phyloP scores from a whole-genome alignment of 352 stramenopile genomes.

The Elongisporangium undulatum region DNA sequence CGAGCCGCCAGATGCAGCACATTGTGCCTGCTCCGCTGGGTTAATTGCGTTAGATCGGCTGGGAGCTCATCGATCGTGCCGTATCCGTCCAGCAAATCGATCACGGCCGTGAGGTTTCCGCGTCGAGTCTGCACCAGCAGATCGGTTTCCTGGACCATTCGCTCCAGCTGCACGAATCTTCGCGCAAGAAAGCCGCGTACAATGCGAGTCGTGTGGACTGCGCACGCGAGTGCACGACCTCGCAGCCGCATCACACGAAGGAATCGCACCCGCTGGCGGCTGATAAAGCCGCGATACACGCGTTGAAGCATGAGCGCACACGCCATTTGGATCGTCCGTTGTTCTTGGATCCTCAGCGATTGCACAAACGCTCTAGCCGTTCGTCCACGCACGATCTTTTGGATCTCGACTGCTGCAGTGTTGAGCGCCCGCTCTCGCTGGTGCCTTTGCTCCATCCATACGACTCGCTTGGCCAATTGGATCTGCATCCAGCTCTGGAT shows the following conservation, averaged over 20 bases:
- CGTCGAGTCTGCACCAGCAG: conserved; percentile 45
- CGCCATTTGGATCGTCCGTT: conserved; percentile 31
- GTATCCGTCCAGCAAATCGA: conserved; percentile 63
- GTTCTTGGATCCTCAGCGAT: conserved; percentile 29
- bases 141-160: conserved; percentile 32
- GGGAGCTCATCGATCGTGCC: conserved; percentile 26
- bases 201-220: conserved; percentile 39
- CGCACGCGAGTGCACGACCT: conserved; percentile 25
- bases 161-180: conserved; percentile 14
- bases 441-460: neutral
- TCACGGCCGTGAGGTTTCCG: conserved; percentile 46
- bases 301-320: conserved; percentile 51
- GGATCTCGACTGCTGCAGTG: conserved; percentile 33
- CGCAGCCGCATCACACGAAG: conserved; percentile 21
- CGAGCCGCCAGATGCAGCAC: conserved; percentile 46
- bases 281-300: conserved; percentile 39
- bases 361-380: conserved; percentile 21
- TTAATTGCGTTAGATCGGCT: conserved; percentile 31
- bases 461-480: conserved; percentile 6
- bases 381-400: conserved; percentile 31
- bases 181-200: conserved; percentile 51
- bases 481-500: conserved; percentile 28
- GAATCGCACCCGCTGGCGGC: conserved; percentile 21
- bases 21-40: conserved; percentile 27
- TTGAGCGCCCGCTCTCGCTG: conserved; percentile 8